Percentiles rank a stretch among this genome's conserved stretches.
Conservation (phyloP, 2,329 filamentous ascomycete genomes). For the Fusarium oligoseptatum region DNA sequence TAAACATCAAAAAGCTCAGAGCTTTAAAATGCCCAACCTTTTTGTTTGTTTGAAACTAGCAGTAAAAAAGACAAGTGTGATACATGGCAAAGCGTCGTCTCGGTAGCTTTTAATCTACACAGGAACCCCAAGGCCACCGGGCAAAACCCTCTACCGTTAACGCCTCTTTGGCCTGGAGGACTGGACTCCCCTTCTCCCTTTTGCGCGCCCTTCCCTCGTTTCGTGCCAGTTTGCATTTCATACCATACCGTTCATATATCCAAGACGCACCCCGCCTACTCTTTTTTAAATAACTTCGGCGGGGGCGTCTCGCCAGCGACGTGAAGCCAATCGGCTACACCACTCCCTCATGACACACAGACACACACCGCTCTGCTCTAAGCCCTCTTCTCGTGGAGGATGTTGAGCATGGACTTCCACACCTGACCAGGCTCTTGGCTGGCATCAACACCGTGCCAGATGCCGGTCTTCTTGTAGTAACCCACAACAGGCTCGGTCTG, state of each 20-base stretch:
- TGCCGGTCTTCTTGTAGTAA: constrained; percentile 97
- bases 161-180: constrained; percentile 44
- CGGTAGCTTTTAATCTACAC: constrained; percentile 46
- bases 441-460: constrained; percentile 96
- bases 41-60: constrained; percentile 36
- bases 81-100: constrained; percentile 48
- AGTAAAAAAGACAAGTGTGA: constrained; percentile 43
- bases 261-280: constrained; percentile 33
- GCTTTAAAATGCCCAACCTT: constrained; percentile 40
- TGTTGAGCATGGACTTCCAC: constrained; percentile 90
- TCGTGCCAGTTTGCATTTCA: constrained; percentile 38
- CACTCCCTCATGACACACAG: constrained; percentile 26
- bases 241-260: constrained; percentile 44
- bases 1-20: constrained; percentile 5
- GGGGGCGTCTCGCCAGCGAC: constrained; percentile 36
- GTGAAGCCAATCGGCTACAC: constrained; percentile 47
- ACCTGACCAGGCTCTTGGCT: constrained; percentile 96
- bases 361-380: constrained; percentile 45
- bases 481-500: constrained; percentile 93
- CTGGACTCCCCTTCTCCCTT: constrained; percentile 26
- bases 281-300: constrained; percentile 38
- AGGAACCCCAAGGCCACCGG: constrained; percentile 41
- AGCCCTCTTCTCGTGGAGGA: constrained; percentile 73
- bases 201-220: constrained; percentile 7
- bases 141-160: constrained; percentile 46